A percentile compares a stretch with the other conserved stretches of the same genome.
Evolutionary conservation across 345 rosid genomes (phyloP).

Genomic region (Lagerstroemia speciosa): DNA sequence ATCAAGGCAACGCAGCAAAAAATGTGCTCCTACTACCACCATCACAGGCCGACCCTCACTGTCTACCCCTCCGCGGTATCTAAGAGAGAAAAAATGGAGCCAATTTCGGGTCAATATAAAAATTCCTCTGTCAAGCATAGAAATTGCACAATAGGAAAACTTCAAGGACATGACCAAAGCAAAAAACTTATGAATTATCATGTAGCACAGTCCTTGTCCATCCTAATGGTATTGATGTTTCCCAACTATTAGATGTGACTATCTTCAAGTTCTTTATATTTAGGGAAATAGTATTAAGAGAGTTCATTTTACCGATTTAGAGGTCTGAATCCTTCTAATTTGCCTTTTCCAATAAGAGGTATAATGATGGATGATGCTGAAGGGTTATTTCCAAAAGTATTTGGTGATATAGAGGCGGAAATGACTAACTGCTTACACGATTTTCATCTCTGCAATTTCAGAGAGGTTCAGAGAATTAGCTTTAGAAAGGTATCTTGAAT

Average conservation of each 20-base stretch:
- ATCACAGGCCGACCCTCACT: conserved; percentile 90
- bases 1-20: conserved; percentile 88
- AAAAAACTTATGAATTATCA: not conserved
- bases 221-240: not conserved
- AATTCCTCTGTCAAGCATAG: not conserved
- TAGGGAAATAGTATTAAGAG: not conserved
- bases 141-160: not conserved
- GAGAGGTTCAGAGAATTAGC: conserved; percentile 90
- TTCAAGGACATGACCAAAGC: not conserved
- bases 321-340: not conserved
- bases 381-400: no score
- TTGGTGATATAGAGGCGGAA: not conserved
- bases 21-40: conserved; percentile 98
- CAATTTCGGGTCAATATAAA: not conserved
- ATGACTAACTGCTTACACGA: conserved; percentile 52
- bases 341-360: not conserved
- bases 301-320: not conserved
- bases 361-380: not conserved
- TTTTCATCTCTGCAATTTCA: conserved; percentile 96
- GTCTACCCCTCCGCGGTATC: conserved; percentile 97
- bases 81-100: conserved; percentile 24
- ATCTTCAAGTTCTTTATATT: not conserved
- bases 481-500: conserved; percentile 91
- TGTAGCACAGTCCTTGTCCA: not conserved
- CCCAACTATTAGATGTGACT: not conserved